phyloP scores from a whole-genome alignment of 495 filamentous ascomycete genomes.

The Cercophora newfieldiana region DNA sequence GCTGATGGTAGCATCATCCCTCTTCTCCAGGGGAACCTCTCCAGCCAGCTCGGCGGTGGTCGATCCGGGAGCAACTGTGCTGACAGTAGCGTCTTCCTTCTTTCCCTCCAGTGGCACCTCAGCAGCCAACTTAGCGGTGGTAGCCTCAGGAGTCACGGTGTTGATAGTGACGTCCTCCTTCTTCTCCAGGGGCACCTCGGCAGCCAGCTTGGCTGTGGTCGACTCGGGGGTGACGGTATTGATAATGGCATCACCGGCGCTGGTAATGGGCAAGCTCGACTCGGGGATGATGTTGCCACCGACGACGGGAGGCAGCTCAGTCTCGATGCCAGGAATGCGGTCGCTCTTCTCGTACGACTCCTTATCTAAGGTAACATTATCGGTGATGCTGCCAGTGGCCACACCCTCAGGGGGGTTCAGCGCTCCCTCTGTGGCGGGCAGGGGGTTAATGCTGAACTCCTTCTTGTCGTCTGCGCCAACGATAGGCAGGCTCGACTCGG shows the following conservation, averaged over 20 bases:
- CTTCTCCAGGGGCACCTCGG: slow-evolving; percentile 12
- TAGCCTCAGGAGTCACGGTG: slow-evolving; percentile 67
- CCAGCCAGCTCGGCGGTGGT: slow-evolving; percentile 72
- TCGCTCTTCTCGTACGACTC: slow-evolving; percentile 72
- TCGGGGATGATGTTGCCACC: slow-evolving; percentile 74
- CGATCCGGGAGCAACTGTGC: slow-evolving; percentile 64
- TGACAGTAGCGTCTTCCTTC: slow-evolving; percentile 39
- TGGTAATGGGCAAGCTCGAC: slow-evolving; percentile 75
- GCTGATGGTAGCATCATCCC: neutral
- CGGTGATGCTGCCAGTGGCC: slow-evolving; percentile 54
- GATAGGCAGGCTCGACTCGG: slow-evolving; percentile 39
- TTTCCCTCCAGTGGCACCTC: slow-evolving; percentile 61
- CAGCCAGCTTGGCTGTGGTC: slow-evolving; percentile 72
- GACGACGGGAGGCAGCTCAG: slow-evolving; percentile 64
- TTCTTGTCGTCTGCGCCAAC: slow-evolving; percentile 48
- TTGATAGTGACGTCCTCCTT: slow-evolving; percentile 53
- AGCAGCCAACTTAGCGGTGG: slow-evolving; percentile 72
- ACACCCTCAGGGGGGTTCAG: slow-evolving; percentile 74
- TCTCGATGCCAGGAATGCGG: slow-evolving; percentile 40
- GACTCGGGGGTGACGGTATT: slow-evolving; percentile 67
- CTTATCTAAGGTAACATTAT: slow-evolving; percentile 71
- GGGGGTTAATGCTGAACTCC: slow-evolving; percentile 65
- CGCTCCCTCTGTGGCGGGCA: slow-evolving; percentile 74
- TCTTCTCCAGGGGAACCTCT: neutral
- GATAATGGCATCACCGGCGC: slow-evolving; percentile 43